Evolutionary conservation across 768 basidiomycete genomes (phyloP), one percentile per base, ranked within the genome.

Genomic region (Hortiboletus flavorubellus): DNA sequence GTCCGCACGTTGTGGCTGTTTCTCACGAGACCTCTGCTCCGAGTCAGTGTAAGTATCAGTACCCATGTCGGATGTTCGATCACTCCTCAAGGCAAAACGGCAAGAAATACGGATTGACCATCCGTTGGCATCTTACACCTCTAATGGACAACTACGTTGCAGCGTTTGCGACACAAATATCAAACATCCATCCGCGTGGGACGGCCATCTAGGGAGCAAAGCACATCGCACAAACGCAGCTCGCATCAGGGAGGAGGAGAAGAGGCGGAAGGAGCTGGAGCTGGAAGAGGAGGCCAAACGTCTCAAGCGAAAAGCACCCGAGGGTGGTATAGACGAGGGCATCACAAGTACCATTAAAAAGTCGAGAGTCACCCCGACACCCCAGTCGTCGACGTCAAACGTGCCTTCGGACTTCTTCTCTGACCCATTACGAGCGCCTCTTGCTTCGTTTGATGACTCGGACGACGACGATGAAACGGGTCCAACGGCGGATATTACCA

Each of bases 121-220:
- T 64, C 87, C 88, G 2, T 76, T 85, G 41, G 91, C 91, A 7
- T 71, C 84, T 4, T 93, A 93, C 66, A 82, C 72, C 26, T 61
- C 80, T 5, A 72, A 73, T 29, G 88, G 89, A 44, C 85, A 88
- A 64, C 76, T 93, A 30, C 81, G 83, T 54, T 93, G 91, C 62
- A 64, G 75, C 5, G 80, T 83, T 26, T 93, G 91, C 64, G 77
- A 77, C 2, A 78, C 75, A 11, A 54, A 71, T 18, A 77, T 93
- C 53, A 93, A 91, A 63, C 83, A 91, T 63, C 80, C 88, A 4
- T 82, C 87, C 26, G 87, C 87, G n/a, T 93, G 91, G 91, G 84
- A 91, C 55, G 89, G 91, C 21, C 91, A 93, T 71, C 68, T 93
- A 18, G 90, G 86, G 12, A 90, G 87, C 73, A 93, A 93, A 72